Evolutionary conservation across 495 filamentous ascomycete genomes (phyloP), one percentile per base, ranked within the genome.

Genomic region (Haplographium delicatum): DNA sequence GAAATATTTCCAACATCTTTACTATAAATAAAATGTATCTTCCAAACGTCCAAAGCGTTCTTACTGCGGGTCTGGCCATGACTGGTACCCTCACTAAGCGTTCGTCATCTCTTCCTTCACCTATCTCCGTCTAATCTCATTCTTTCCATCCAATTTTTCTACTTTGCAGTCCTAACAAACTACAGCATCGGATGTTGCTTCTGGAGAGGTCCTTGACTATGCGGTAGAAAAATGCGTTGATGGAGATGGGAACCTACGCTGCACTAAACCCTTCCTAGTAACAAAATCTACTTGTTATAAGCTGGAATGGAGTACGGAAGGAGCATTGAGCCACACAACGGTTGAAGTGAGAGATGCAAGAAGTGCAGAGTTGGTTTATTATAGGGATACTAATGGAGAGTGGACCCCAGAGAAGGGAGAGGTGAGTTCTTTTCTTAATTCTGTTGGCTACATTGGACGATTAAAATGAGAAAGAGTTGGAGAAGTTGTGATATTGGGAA

Each of bases 311-410:
- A 51, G 35, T 24, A 69, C 68, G 8, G 61, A 65, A 13, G 68
- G 65, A 10, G 28, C 61, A 7, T 38, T 71, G 16, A 63, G 59
- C 16, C 68, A 71, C 34, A 71, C 66, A 15, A 71, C 66, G 8
- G 65, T 62, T 26, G 66, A 71, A 47, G 64, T 69, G 13, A 57
- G 65, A 20, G 68, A 69, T 45, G 65, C 57, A 15, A 65, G 62
- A 1, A 65, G 62, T 41, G 44, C 48, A 25, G 66, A 69, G 50
- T 16, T 71, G 9, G 68, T 71, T 0, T 71, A 54, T 47, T 69
- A 71, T 50, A 50, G 68, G 9, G 66, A 71, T 50, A 69, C 68
- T 11, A 54, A 71, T 51, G 68, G 68, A 23, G 49, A 68, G 6
- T 71, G 68, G 68, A 67, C 53, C 0, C 61, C 66, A 1, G 61